These are phyloP conservation scores for Diplodia corticola DNA, from an alignment of 2,329 filamentous ascomycete genomes.

Conservation along the genomic window DNA sequence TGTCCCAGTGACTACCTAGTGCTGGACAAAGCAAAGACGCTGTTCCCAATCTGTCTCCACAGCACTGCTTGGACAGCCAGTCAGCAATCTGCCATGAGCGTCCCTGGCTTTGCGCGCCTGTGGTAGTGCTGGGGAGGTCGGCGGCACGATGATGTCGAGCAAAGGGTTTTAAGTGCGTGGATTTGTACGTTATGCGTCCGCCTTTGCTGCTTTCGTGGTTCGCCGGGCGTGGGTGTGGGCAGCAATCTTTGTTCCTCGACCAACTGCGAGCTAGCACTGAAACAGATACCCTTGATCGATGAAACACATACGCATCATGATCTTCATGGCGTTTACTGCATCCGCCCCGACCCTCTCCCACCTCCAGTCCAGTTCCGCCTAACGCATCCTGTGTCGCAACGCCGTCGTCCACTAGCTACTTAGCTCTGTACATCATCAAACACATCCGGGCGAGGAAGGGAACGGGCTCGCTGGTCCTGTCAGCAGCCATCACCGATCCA, in stretches of 20 bases:
- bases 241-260: not conserved
- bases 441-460: not conserved
- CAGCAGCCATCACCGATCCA: not conserved
- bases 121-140: not conserved
- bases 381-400: not conserved
- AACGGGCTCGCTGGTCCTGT: not conserved
- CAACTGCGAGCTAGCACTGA: not conserved
- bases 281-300: constrained; percentile 6
- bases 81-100: not conserved
- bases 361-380: not conserved
- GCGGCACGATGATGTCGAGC: not conserved
- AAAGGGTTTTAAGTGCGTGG: constrained; percentile 1
- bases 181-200: not conserved
- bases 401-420: not conserved
- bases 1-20: not conserved
- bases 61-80: not conserved
- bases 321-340: constrained; percentile 9
- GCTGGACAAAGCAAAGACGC: not conserved
- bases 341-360: not conserved
- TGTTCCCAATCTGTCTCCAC: not conserved
- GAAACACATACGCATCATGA: constrained; percentile 17
- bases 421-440: not conserved
- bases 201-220: not conserved
- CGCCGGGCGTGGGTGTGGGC: not conserved
- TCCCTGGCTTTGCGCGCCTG: not conserved